A percentile compares a stretch with the other conserved stretches of the same genome.
Conservation (phyloP, 2,329 filamentous ascomycete genomes). For the Neofusicoccum parvum region DNA sequence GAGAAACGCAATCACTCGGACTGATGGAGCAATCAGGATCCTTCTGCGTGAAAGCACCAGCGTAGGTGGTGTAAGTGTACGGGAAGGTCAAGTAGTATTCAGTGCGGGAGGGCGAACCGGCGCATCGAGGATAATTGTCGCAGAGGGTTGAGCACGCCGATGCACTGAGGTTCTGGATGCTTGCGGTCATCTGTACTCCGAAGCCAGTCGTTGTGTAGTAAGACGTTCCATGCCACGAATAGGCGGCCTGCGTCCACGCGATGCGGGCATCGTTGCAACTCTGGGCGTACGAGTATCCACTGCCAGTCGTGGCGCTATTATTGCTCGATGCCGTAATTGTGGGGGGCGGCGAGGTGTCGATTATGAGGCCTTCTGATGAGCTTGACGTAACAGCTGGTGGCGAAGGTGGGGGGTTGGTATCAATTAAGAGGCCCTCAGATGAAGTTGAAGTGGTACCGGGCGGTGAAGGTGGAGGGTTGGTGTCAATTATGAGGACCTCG, state of each 20-base stretch:
- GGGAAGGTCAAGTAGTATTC: neutral
- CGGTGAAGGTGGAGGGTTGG: neutral
- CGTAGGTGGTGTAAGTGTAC: neutral
- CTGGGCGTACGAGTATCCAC: neutral
- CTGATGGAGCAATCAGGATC: neutral
- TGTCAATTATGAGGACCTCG: neutral
- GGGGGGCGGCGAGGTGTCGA: no score
- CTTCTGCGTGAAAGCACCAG: neutral
- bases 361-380: no score
- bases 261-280: neutral
- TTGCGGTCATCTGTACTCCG: neutral
- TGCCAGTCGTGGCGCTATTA: neutral
- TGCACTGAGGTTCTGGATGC: neutral
- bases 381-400: neutral
- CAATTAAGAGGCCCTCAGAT: neutral
- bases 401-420: neutral
- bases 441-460: neutral
- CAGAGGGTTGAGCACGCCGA: neutral
- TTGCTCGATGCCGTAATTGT: neutral
- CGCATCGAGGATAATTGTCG: constrained; percentile 1
- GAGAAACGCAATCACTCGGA: neutral
- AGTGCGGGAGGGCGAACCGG: neutral
- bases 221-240: neutral
- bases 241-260: neutral
- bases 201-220: neutral